A percentile compares a stretch with the other conserved stretches of the same genome.
Conservation (phyloP, 1,284 basidiomycete genomes). For the Cystobasidium slooffiae region DNA sequence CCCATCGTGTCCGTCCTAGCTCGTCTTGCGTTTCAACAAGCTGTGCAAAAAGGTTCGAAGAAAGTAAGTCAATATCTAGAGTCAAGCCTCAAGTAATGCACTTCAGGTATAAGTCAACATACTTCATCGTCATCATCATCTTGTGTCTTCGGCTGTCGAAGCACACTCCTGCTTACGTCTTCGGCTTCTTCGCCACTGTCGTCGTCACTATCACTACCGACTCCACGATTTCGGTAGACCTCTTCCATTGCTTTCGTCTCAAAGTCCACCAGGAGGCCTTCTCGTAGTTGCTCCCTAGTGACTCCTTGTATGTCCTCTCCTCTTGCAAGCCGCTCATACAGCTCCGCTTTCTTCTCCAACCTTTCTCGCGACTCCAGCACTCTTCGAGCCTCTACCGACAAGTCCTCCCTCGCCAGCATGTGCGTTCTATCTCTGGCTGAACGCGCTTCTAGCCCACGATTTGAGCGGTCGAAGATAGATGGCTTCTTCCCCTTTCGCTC, state of each 20-base stretch:
- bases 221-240: slow-evolving; percentile 60
- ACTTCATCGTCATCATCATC: slow-evolving; percentile 47
- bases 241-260: slow-evolving; percentile 67
- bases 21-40: slow-evolving; percentile 84
- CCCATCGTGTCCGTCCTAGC: slow-evolving; percentile 74
- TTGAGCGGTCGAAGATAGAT: slow-evolving; percentile 38
- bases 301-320: slow-evolving; percentile 61
- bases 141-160: slow-evolving; percentile 65
- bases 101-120: slow-evolving; percentile 35
- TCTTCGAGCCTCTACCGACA: slow-evolving; percentile 26
- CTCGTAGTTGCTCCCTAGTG: slow-evolving; percentile 74
- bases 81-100: background rate
- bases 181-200: slow-evolving; percentile 47
- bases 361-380: slow-evolving; percentile 38
- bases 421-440: slow-evolving; percentile 29
- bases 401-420: slow-evolving; percentile 35
- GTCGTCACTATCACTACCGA: slow-evolving; percentile 63
- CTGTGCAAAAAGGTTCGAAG: slow-evolving; percentile 66
- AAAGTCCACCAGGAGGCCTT: slow-evolving; percentile 79
- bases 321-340: slow-evolving; percentile 50
- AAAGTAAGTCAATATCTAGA: background rate
- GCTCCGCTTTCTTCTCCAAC: slow-evolving; percentile 49
- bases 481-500: slow-evolving; percentile 20
- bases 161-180: slow-evolving; percentile 59
- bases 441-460: slow-evolving; percentile 36